Evolutionary conservation across 1,284 basidiomycete genomes (phyloP).

Genomic region (Sporisorium scitamineum): DNA sequence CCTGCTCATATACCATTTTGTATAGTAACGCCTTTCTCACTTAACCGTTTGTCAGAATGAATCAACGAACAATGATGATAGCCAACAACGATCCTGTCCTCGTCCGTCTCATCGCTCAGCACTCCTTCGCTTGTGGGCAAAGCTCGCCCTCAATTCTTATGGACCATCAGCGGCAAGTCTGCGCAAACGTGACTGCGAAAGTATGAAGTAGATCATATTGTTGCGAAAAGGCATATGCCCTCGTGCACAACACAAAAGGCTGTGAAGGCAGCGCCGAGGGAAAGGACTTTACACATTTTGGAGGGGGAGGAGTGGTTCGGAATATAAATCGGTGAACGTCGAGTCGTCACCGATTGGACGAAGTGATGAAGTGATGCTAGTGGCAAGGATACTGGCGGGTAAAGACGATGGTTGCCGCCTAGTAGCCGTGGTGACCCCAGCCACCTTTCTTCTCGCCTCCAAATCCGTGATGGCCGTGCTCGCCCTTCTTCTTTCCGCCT

Average conservation of each 20-base stretch:
- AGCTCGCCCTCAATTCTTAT: background rate
- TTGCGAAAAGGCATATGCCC: background rate
- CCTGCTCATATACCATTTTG: background rate
- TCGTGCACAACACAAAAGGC: background rate
- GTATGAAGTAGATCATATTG: background rate
- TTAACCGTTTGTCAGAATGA: constrained; percentile 6
- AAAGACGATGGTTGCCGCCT: background rate
- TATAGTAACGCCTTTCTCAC: constrained; percentile 5
- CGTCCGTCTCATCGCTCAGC: background rate
- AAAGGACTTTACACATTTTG: background rate
- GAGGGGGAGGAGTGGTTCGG: background rate
- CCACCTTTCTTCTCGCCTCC: constrained; percentile 15
- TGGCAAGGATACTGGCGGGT: background rate
- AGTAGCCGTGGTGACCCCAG: constrained; percentile 24
- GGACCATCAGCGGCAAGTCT: background rate
- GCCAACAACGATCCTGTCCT: background rate
- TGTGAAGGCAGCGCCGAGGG: background rate
- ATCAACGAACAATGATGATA: constrained; percentile 20
- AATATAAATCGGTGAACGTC: background rate
- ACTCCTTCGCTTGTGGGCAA: background rate
- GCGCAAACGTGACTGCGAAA: background rate
- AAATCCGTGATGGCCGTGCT: background rate
- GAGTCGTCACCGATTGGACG: background rate
- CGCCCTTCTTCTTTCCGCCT: background rate
- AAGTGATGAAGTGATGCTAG: background rate